Percentiles rank a stretch among this genome's conserved stretches.
Conservation (phyloP, 352 stramenopile species). For the Lagenidium giganteum region DNA sequence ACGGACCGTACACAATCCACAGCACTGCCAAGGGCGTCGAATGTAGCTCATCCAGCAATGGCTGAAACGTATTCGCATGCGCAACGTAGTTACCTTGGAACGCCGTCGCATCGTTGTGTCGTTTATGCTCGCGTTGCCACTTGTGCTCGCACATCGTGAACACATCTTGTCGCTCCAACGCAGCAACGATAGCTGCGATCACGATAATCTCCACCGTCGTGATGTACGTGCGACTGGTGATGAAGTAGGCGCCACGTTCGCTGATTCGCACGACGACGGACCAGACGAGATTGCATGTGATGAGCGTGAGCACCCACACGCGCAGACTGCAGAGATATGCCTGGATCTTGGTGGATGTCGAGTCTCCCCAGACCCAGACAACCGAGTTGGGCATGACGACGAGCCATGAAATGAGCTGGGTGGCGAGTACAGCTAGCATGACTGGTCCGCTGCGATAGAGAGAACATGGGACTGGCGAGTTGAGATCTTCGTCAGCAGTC, state of each 20-base stretch:
- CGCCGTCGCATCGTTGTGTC: constrained; percentile 6
- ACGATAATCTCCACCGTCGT: constrained; percentile 11
- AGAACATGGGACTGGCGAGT: constrained; percentile 15
- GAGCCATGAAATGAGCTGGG: constrained; percentile 45
- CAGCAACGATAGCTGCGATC: constrained; percentile 7
- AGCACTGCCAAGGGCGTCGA: constrained; percentile 5
- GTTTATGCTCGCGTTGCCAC: constrained; percentile 10
- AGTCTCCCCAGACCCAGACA: constrained; percentile 33
- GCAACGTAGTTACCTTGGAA: constrained; percentile 10
- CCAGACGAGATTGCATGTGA: constrained; percentile 15
- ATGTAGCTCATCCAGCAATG: constrained; percentile 4
- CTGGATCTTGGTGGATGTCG: constrained; percentile 22
- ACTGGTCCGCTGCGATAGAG: constrained; percentile 36
- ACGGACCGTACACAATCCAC: constrained; percentile 14
- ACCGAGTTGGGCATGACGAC: constrained; percentile 47
- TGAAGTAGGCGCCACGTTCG: constrained; percentile 12
- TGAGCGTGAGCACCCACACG: constrained; percentile 15
- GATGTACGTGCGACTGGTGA: constrained; percentile 10
- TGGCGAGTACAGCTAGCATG: constrained; percentile 20
- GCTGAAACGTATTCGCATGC: constrained; percentile 10
- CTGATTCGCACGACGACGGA: constrained; percentile 5
- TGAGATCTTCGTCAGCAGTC: neutral
- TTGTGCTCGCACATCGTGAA: constrained; percentile 12
- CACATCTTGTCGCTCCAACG: neutral
- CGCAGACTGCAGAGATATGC: constrained; percentile 27